Conservation (phyloP, 768 basidiomycete genomes). For the Steccherinum ochraceum region DNA sequence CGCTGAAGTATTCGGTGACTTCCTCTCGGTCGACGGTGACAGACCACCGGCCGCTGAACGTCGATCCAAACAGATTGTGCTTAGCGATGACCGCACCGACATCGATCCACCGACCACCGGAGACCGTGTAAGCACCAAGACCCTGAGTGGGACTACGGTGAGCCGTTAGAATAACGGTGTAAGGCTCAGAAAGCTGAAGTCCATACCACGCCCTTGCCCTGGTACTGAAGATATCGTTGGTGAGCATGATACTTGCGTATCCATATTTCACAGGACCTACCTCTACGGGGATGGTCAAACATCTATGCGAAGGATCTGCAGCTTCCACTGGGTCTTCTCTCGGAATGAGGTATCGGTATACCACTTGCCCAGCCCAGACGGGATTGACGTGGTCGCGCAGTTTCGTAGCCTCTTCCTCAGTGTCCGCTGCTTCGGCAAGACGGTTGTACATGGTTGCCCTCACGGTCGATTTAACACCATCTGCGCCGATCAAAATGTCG, state of each 20-base stretch:
- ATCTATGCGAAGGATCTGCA: neutral
- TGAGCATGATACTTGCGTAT: too few species aligned
- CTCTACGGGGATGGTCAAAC: neutral
- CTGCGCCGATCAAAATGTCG: slow-evolving; percentile 23
- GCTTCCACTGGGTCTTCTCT: neutral
- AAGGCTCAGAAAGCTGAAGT: too few species aligned
- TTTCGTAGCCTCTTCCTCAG: neutral
- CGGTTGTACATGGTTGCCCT: slow-evolving; percentile 1
- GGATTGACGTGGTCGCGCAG: neutral
- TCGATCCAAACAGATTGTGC: slow-evolving; percentile 8
- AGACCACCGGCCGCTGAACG: slow-evolving; percentile 20
- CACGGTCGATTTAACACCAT: slow-evolving; percentile 17
- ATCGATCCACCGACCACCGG: neutral
- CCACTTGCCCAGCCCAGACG: neutral
- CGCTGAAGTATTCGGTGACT: slow-evolving; percentile 19
- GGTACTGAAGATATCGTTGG: too few species aligned
- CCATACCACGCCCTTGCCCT: too few species aligned
- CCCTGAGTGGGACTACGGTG: too few species aligned
- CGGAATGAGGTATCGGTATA: neutral
- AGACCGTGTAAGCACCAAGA: neutral
- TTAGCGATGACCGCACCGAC: neutral
- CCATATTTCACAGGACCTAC: neutral
- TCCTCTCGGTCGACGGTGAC: slow-evolving; percentile 18
- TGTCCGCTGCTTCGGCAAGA: neutral
- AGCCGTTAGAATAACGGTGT: too few species aligned